Evolutionary conservation across 2,329 filamentous ascomycete species (phyloP).

Genomic region (Achaetomium macrosporum): DNA sequence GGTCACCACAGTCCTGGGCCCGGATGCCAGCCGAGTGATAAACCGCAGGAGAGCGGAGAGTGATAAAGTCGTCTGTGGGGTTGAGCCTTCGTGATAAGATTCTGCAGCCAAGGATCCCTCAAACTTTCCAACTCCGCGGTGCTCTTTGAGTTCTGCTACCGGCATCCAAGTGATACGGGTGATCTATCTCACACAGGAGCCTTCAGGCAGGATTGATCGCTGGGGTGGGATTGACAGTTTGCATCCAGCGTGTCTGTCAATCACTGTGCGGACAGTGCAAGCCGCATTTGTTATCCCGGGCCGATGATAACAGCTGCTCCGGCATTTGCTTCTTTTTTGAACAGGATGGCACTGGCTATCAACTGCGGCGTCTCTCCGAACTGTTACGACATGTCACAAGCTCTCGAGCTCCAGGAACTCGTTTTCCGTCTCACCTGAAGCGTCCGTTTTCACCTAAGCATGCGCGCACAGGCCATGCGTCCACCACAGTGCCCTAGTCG

Average conservation of each 20-base stretch:
- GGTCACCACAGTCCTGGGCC: too few species aligned
- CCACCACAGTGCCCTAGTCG: too few species aligned
- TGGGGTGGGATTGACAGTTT: too few species aligned
- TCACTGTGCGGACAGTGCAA: too few species aligned
- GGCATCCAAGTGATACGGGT: not conserved
- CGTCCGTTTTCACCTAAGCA: not conserved
- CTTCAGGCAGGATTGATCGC: too few species aligned
- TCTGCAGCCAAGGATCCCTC: not conserved
- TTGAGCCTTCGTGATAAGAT: conserved; percentile 1
- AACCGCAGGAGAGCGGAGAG: not conserved
- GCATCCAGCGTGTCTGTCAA: too few species aligned
- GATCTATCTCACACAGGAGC: not conserved
- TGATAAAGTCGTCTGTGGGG: not conserved
- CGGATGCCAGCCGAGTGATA: too few species aligned
- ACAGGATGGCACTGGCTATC: not conserved
- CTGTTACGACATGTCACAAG: not conserved
- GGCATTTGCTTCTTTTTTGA: too few species aligned
- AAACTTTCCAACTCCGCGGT: not conserved
- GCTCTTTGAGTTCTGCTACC: not conserved
- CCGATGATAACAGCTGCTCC: not conserved
- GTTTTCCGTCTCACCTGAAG: not conserved
- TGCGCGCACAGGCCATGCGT: too few species aligned
- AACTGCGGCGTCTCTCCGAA: not conserved
- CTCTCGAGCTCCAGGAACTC: not conserved
- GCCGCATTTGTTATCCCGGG: too few species aligned